Evolutionary conservation across 768 basidiomycete genomes (phyloP).

Genomic region (Lentinula edodes): DNA sequence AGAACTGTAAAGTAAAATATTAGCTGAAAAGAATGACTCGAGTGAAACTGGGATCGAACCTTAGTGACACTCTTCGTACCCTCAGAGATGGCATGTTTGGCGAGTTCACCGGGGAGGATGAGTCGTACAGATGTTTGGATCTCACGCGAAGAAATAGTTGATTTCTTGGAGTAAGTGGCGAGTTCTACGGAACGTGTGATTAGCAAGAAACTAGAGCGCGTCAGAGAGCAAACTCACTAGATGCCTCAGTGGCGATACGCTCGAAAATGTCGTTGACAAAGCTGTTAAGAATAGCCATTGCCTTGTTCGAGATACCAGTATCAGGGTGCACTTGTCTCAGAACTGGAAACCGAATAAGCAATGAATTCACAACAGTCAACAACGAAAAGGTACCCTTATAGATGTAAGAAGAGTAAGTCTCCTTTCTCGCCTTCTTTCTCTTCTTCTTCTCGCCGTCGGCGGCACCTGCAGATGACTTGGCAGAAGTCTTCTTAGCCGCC

Average conservation of each 20-base stretch:
- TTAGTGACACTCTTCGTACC: constrained; percentile 92
- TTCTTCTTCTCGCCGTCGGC: constrained; percentile 78
- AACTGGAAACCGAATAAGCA: constrained; percentile 37
- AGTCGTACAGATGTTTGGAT: constrained; percentile 97
- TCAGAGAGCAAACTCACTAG: constrained; percentile 48
- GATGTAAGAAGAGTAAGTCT: constrained; percentile 92
- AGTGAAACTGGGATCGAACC: constrained; percentile 28
- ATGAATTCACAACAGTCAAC: not conserved
- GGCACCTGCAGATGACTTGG: constrained; percentile 43
- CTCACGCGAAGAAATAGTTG: constrained; percentile 97
- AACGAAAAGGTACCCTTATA: constrained; percentile 57
- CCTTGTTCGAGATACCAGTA: constrained; percentile 99
- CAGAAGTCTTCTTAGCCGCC: constrained; percentile 77
- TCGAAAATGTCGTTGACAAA: constrained; percentile 97
- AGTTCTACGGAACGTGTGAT: constrained; percentile 55
- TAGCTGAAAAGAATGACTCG: not conserved
- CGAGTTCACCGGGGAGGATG: constrained; percentile 93
- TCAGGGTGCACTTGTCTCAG: constrained; percentile 98
- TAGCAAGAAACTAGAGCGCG: not conserved
- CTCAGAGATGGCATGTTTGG: constrained; percentile 92
- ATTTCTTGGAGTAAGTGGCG: constrained; percentile 96
- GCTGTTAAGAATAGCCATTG: constrained; percentile 94
- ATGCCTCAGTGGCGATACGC: constrained; percentile 88
- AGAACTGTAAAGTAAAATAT: constrained; percentile 41
- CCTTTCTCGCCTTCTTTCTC: constrained; percentile 80